phyloP scores from a whole-genome alignment of 345 rosid genomes.

The Gossypium thurberi region DNA sequence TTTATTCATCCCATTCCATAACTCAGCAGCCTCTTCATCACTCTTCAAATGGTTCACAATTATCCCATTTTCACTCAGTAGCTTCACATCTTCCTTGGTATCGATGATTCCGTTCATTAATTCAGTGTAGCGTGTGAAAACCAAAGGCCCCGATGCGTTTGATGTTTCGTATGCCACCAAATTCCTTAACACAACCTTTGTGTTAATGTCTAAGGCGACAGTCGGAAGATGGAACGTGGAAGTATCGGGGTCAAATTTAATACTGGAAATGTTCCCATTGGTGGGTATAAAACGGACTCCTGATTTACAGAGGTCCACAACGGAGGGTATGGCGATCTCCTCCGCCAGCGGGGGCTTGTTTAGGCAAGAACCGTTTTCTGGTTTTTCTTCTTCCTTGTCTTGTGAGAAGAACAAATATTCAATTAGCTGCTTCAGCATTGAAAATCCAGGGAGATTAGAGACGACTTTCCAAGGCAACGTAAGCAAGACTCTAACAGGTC shows the following conservation, averaged over 20 bases:
- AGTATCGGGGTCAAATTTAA: constrained; percentile 36
- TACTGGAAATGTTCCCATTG: constrained; percentile 33
- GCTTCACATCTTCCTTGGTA: constrained; percentile 49
- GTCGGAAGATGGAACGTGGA: constrained; percentile 41
- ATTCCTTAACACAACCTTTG: constrained; percentile 56
- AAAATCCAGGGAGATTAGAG: constrained; percentile 39
- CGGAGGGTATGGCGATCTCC: constrained; percentile 72
- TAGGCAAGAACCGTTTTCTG: neutral
- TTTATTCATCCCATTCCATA: constrained; percentile 86
- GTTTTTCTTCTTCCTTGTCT: constrained; percentile 13
- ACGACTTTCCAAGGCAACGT: constrained; percentile 51
- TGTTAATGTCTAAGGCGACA: constrained; percentile 48
- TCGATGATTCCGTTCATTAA: constrained; percentile 72
- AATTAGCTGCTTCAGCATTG: constrained; percentile 29
- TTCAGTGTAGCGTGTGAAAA: constrained; percentile 65
- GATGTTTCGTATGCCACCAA: constrained; percentile 71
- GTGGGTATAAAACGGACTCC: constrained; percentile 42
- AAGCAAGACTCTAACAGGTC: constrained; percentile 21
- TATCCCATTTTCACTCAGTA: constrained; percentile 64
- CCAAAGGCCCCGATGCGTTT: constrained; percentile 46
- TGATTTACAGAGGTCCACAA: constrained; percentile 37
- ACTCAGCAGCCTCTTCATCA: constrained; percentile 54
- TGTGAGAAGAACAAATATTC: constrained; percentile 22
- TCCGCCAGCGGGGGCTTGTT: constrained; percentile 49
- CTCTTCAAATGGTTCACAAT: constrained; percentile 53